Conservation (phyloP, 164 flowering plant genomes). For the Warburgia ugandensis region DNA sequence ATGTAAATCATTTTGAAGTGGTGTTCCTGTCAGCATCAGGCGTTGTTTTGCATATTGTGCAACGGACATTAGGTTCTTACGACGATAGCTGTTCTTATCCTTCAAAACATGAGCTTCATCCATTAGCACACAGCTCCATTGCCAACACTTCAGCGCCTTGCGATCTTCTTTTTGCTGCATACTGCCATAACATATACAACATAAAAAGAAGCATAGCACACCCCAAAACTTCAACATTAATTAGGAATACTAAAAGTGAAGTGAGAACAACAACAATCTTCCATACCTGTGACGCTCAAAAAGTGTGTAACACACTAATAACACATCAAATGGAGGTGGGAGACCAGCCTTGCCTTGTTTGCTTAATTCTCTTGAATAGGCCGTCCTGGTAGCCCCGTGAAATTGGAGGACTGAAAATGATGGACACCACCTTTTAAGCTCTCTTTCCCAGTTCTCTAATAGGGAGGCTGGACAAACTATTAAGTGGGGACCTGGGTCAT, state of each 20-base stretch:
- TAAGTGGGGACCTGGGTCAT: slow-evolving; percentile 91
- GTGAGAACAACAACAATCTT: not conserved
- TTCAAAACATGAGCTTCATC: slow-evolving; percentile 99
- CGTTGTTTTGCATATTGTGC: slow-evolving; percentile 90
- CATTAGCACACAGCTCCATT: slow-evolving; percentile 95
- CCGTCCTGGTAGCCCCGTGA: slow-evolving; percentile 77
- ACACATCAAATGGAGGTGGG: slow-evolving; percentile 87
- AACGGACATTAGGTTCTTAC: slow-evolving; percentile 90
- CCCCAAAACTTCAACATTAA: not conserved
- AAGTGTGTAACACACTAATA: slow-evolving; percentile 89
- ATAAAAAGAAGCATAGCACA: not conserved
- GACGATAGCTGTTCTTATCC: slow-evolving; percentile 87
- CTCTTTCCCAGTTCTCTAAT: slow-evolving; percentile 98
- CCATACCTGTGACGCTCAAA: slow-evolving; percentile 92
- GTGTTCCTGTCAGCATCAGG: slow-evolving; percentile 94
- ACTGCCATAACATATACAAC: slow-evolving; percentile 27
- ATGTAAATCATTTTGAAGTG: slow-evolving; percentile 93
- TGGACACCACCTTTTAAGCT: slow-evolving; percentile 89
- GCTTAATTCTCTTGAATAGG: slow-evolving; percentile 62
- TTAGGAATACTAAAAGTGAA: not conserved
- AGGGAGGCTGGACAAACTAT: slow-evolving; percentile 96
- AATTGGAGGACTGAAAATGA: slow-evolving; percentile 72
- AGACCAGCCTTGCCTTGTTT: slow-evolving; percentile 57
- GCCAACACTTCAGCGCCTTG: slow-evolving; percentile 72
- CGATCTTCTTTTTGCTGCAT: slow-evolving; percentile 96